Evolutionary conservation across 257 asterid genomes (phyloP).

Genomic region (Voacanga thouarsii): DNA sequence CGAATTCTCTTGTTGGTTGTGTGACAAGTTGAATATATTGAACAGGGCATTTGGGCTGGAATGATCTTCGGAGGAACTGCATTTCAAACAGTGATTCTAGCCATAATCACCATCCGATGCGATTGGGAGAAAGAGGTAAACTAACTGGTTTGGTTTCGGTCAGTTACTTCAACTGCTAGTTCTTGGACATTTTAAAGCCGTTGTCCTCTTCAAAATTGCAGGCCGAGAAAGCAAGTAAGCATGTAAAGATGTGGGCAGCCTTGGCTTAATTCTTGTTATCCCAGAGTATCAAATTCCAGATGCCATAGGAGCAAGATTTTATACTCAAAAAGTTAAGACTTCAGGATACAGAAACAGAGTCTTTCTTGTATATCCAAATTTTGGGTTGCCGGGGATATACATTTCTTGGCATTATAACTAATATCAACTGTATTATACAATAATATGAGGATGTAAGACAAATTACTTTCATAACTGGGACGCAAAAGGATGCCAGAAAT

Average conservation of each 20-base stretch:
- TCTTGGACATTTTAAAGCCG: not conserved
- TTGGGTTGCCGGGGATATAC: not conserved
- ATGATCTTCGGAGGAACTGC: conserved; percentile 80
- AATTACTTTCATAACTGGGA: too few relatives aligned
- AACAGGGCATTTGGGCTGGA: conserved; percentile 54
- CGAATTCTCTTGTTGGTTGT: not conserved
- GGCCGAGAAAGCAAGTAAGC: conserved; percentile 58
- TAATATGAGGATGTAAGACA: not conserved
- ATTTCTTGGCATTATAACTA: not conserved
- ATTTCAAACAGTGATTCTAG: conserved; percentile 51
- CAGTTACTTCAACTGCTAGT: not conserved
- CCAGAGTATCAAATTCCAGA: too few relatives aligned
- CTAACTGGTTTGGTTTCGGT: not conserved
- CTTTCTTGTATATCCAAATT: not conserved
- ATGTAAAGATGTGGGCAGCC: conserved; percentile 45
- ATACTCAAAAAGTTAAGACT: too few relatives aligned
- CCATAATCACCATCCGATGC: conserved; percentile 46
- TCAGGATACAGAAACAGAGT: too few relatives aligned
- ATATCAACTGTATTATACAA: not conserved
- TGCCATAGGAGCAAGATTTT: too few relatives aligned
- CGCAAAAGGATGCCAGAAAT: not conserved
- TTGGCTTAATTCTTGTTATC: not conserved
- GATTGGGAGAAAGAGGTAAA: conserved; percentile 73
- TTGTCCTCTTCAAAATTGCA: conserved; percentile 23
- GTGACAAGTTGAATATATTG: not conserved